Evolutionary conservation across 2,329 filamentous ascomycete genomes (phyloP).

Genomic region (Chrysoporthe cubensis): DNA sequence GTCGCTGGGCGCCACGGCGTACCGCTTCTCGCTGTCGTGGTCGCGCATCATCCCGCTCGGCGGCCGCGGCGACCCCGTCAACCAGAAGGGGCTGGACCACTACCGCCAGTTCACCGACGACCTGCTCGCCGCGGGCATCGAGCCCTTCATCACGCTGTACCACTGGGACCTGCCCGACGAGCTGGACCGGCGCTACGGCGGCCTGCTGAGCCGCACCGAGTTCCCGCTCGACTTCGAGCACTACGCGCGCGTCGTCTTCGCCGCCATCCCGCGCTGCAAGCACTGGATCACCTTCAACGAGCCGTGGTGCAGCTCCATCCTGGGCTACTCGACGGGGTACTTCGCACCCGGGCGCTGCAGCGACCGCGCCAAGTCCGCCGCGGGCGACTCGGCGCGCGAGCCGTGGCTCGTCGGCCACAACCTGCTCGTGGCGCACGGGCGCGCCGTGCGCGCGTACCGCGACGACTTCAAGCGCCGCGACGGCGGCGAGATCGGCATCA

Average conservation of each 20-base stretch:
- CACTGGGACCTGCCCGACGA: constrained; percentile 87
- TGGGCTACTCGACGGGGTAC: constrained; percentile 77
- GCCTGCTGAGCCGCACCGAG: constrained; percentile 78
- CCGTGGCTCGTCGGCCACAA: constrained; percentile 84
- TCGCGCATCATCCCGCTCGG: constrained; percentile 85
- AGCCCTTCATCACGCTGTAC: constrained; percentile 80
- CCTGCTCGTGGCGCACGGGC: constrained; percentile 77
- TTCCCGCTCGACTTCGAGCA: constrained; percentile 81
- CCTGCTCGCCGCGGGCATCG: constrained; percentile 75
- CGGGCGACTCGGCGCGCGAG: constrained; percentile 76
- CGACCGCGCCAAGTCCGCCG: constrained; percentile 69
- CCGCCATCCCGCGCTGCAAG: constrained; percentile 75
- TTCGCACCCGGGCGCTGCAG: constrained; percentile 85
- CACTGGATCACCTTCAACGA: constrained; percentile 93
- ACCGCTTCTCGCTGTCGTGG: constrained; percentile 87
- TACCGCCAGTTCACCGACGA: constrained; percentile 81
- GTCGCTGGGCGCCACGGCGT: constrained; percentile 71
- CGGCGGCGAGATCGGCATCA: constrained; percentile 83
- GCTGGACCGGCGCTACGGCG: constrained; percentile 80
- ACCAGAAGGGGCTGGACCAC: constrained; percentile 75
- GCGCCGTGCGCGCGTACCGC: constrained; percentile 80
- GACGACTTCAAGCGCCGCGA: constrained; percentile 76
- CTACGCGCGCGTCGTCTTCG: constrained; percentile 78
- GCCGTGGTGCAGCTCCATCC: constrained; percentile 81
- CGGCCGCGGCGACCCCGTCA: constrained; percentile 79